Base-by-base conservation (phyloP, 75 land plant species). In the Pinus taeda region DNA sequence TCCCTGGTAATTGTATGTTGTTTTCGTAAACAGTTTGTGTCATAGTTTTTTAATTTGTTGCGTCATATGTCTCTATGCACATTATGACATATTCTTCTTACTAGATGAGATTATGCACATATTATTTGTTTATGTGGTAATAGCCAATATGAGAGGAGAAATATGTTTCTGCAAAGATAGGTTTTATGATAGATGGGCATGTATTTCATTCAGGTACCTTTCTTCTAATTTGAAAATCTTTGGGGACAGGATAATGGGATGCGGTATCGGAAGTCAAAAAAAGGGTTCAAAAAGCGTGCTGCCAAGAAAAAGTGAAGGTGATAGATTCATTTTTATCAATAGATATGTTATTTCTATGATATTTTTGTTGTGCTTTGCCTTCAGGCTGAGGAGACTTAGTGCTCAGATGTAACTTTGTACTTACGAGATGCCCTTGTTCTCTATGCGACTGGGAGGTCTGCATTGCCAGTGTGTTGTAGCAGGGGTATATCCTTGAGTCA, bases 251-350 rank as follows among this genome's bases (percentile, higher is more conserved):
- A 63, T 4, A 63, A 3, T 12, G 20, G 39, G 9, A 8, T 2
- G 17, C 24, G 3, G 24, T 17, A 18, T 13, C 33, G 33, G 33
- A 33, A 33, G 33, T 33, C 33, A 33, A 33, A 33, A 33, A 33
- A 33, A 15, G 24, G 12, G 67, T 64, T 3, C 37, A 64, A 64
- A 36, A 64, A 64, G 33, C 30, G 3, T 29, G 67, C 37, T 30
- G 6, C 37, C 67, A 64, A 64, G 67, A 64, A 64, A 63, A 64
- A 29, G 39, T 64, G 17, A 64, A 64, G 67, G 39, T 64, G 17
- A 36, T 30, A 30, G 33, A 30, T 36, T 64, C 37, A 64, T 36
- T 64, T 64, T 15, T 64, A 64, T 64, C 55, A 49, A 49, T 9
- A 13, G 11, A 49, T 49, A 49, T 49, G 55, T 9, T 49, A 45